A percentile compares a stretch with the other conserved stretches of the same genome.
Conservation (phyloP, 2,329 filamentous ascomycete genomes). For the Byssoonygena ceratinophila region DNA sequence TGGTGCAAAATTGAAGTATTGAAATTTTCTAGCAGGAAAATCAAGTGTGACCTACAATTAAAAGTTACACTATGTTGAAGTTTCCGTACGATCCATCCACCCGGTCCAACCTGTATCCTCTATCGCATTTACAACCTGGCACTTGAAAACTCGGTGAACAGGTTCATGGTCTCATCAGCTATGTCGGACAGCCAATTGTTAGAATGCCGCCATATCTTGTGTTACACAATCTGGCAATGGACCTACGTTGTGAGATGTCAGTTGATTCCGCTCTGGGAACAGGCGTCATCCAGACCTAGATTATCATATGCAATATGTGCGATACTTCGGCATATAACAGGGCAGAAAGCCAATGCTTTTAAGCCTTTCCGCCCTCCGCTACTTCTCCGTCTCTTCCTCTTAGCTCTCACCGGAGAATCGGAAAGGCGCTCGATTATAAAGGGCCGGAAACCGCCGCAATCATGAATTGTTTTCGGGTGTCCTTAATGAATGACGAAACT, state of each 20-base stretch:
- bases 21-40: not conserved
- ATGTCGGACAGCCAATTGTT: constrained; percentile 3
- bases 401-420: not conserved
- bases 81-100: not conserved
- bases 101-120: not conserved
- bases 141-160: not conserved
- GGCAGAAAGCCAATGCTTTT: not conserved
- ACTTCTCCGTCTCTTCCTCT: not conserved
- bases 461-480: not conserved
- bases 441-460: not conserved
- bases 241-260: constrained; percentile 1
- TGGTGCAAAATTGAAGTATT: too few relatives aligned
- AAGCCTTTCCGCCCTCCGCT: not conserved
- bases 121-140: not conserved
- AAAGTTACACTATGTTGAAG: not conserved
- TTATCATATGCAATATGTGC: not conserved
- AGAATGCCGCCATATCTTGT: not conserved
- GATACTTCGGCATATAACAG: not conserved
- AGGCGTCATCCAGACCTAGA: not conserved
- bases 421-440: not conserved
- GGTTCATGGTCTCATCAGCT: not conserved
- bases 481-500: not conserved
- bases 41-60: not conserved
- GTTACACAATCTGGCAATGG: constrained; percentile 1
- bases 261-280: constrained; percentile 3